phyloP scores from a whole-genome alignment of 2,329 filamentous ascomycete species.

The Tolypocladium amazonense region DNA sequence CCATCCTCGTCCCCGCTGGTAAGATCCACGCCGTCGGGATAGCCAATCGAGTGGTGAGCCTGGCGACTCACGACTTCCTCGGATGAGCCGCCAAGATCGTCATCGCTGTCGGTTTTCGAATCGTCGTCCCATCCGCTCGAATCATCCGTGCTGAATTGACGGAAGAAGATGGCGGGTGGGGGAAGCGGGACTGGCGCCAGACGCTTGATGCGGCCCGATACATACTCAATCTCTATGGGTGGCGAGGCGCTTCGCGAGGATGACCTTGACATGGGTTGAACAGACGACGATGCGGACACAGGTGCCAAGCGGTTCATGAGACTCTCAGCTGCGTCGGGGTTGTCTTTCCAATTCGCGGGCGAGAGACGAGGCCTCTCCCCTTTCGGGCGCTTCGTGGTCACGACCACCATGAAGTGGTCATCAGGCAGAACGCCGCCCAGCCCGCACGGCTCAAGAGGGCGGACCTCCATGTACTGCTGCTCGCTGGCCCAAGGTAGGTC shows the following conservation, averaged over 20 bases:
- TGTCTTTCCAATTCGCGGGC: neutral
- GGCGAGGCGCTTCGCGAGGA: neutral
- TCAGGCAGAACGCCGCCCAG: conserved; percentile 49
- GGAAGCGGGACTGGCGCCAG: conserved; percentile 38
- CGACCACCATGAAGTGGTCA: conserved; percentile 51
- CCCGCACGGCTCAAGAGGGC: conserved; percentile 44
- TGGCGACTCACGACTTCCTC: conserved; percentile 20
- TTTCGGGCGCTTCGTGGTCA: conserved; percentile 36
- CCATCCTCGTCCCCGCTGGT: conserved; percentile 31
- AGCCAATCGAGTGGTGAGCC: conserved; percentile 28
- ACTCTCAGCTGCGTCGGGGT: conserved; percentile 23
- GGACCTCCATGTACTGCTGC: conserved; percentile 25
- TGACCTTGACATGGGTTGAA: conserved; percentile 1
- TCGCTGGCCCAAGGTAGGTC: conserved; percentile 36
- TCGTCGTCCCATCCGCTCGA: conserved; percentile 21
- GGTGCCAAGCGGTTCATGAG: conserved; percentile 31
- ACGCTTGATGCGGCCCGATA: conserved; percentile 28
- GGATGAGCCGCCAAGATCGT: conserved; percentile 17
- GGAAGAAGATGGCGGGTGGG: conserved; percentile 41
- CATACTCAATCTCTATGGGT: conserved; percentile 33
- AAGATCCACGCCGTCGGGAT: conserved; percentile 27
- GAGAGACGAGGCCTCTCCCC: conserved; percentile 6
- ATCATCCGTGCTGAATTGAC: conserved; percentile 31
- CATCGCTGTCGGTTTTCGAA: conserved; percentile 14
- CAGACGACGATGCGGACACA: conserved; percentile 29